phyloP scores from a whole-genome alignment of 768 basidiomycete species.

The Phlebiopsis flavidoalba region DNA sequence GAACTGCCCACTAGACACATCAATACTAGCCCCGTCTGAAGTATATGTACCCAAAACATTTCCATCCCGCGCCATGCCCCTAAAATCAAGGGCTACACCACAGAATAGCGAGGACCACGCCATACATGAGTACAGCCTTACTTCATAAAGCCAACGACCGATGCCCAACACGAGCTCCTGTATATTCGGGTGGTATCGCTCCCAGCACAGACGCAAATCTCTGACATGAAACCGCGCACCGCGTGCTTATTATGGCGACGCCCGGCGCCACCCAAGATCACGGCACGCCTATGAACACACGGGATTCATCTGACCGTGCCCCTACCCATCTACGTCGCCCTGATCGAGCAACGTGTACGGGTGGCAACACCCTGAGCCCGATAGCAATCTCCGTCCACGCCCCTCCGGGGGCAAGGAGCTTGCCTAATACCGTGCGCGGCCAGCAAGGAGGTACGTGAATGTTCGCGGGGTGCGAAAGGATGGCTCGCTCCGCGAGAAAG shows the following conservation, averaged over 20 bases:
- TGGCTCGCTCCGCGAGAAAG: conserved; percentile 27
- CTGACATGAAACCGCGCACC: conserved; percentile 54
- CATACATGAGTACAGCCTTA: conserved; percentile 81
- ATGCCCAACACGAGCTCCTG: conserved; percentile 63
- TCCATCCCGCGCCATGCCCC: conserved; percentile 62
- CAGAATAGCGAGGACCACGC: conserved; percentile 31
- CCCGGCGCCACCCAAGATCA: conserved; percentile 76
- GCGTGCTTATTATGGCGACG: conserved; percentile 75
- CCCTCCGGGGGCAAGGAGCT: conserved; percentile 80
- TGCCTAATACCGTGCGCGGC: conserved; percentile 54
- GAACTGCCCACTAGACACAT: conserved; percentile 46
- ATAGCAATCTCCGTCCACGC: conserved; percentile 81
- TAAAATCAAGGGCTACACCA: conserved; percentile 70
- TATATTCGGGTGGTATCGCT: conserved; percentile 98
- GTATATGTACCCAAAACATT: conserved; percentile 37
- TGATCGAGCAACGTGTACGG: too few relatives aligned
- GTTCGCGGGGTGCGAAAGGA: conserved; percentile 21
- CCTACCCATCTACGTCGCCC: conserved; percentile 72
- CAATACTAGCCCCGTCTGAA: conserved; percentile 49
- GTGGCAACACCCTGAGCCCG: conserved; percentile 66
- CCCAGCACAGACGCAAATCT: conserved; percentile 84
- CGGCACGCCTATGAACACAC: conserved; percentile 55
- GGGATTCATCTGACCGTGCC: conserved; percentile 98
- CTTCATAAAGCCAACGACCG: conserved; percentile 73
- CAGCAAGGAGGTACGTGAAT: conserved; percentile 60